Conservation (phyloP, 441 rosid species). For the Mallotus repandus region DNA sequence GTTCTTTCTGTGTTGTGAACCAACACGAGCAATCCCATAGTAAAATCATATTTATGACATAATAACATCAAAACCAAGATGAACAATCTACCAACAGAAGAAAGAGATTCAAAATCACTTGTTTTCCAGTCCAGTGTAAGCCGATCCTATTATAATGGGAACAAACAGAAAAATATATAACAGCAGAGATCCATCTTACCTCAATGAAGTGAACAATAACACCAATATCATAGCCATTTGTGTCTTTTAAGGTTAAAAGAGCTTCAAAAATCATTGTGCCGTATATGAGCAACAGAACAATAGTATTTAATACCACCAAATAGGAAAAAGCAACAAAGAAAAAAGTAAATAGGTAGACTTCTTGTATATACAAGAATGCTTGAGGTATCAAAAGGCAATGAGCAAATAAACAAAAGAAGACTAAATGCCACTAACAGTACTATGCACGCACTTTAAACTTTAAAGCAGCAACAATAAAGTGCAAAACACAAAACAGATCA, state of each 20-base stretch:
- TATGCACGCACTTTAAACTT: neutral
- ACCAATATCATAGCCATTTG: conserved; percentile 55
- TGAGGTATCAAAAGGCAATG: neutral
- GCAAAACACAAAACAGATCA: neutral
- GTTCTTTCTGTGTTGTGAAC: neutral
- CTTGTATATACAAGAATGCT: neutral
- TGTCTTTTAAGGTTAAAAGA: conserved; percentile 50
- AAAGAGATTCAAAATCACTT: neutral
- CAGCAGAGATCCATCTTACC: conserved; percentile 42
- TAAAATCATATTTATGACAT: neutral
- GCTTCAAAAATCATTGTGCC: conserved; percentile 75
- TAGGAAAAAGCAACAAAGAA: neutral
- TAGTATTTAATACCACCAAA: conserved; percentile 7
- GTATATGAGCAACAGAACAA: conserved; percentile 40
- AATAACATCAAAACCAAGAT: neutral
- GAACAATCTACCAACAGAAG: neutral
- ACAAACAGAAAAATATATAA: neutral
- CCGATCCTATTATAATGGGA: neutral
- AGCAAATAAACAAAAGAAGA: neutral
- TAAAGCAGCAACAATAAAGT: neutral
- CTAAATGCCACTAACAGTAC: neutral
- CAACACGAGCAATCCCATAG: neutral
- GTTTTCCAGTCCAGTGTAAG: no score
- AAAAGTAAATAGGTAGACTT: neutral
- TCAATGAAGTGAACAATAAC: conserved; percentile 60